Base-by-base conservation (phyloP, 202 grass and related monocot species). In the Eragrostis tef region DNA sequence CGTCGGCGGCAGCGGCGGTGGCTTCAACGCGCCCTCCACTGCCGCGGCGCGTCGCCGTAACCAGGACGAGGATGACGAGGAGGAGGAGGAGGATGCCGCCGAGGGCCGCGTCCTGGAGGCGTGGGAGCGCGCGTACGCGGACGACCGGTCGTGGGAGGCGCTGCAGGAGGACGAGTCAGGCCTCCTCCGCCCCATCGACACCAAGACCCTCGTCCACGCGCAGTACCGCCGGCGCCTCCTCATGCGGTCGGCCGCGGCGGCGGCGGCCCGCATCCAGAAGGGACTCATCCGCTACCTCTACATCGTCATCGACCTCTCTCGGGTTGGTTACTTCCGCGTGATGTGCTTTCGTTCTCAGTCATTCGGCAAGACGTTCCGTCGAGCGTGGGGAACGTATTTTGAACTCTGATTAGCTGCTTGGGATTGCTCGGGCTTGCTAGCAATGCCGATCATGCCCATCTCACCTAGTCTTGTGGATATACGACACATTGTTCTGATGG, bases 141-240 rank as follows among this genome's bases (percentile, higher is more conserved):
- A 99, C 87, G 96, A 99, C 59, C 86, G 96, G 7, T 99, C 96
- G 72, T 99, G 96, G 96, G 96, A 99, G 83, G 81, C 88, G 73
- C 84, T 99, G 84, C 93, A 99, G 82, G 96, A 99, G 85, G 96
- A 99, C 74, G 93, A 99, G 74, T 91, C 96, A 6, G 96, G 96
- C 24, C 90, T 95, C 70, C 96, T 99, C 53, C 88, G 83, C 11
- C 83, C 96, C 54, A 87, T 99, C 77, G 86, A 96, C 75, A 93
- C 90, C 58, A 99, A 99, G 82, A 87, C 91, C 52, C 87, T 96
- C 19, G 90, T 93, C 79, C 93, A 99, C 71, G 72, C 90, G 52
- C 89, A 96, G 90, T 96, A 96, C 83, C 91, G 93, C 25, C 88
- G 91, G 46, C 93, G 96, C 78, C 87, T 96, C 45, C 92, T 99